Evolutionary conservation across 306 rosid species (phyloP).

Genomic region (Alnus glutinosa): DNA sequence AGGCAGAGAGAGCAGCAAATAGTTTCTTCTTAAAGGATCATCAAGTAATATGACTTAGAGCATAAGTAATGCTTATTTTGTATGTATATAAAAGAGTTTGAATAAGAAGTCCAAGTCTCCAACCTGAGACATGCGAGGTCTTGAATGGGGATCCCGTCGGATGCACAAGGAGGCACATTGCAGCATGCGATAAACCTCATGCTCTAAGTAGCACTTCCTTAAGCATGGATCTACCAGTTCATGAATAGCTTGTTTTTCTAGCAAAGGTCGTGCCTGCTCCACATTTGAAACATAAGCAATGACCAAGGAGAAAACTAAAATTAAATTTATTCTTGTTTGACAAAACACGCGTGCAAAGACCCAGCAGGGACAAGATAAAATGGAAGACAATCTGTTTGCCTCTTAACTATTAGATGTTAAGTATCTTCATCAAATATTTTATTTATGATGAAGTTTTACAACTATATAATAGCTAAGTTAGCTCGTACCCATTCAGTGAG

Average conservation of each 20-base stretch:
- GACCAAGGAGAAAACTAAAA: conserved; percentile 6
- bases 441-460: background rate
- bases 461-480: background rate
- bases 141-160: conserved; percentile 56
- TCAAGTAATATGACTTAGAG: background rate
- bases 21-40: background rate
- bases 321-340: background rate
- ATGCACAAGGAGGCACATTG: conserved; percentile 83
- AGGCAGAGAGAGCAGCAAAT: background rate
- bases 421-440: conserved; percentile 1
- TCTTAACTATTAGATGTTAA: background rate
- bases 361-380: background rate
- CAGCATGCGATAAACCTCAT: conserved; percentile 73
- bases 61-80: background rate
- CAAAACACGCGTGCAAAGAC: background rate
- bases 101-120: conserved; percentile 1
- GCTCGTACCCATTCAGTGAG: conserved; percentile 88
- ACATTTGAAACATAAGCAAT: conserved; percentile 21
- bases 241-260: conserved; percentile 49
- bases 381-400: background rate
- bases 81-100: background rate
- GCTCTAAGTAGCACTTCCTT: conserved; percentile 45
- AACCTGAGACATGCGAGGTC: conserved; percentile 99
- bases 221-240: conserved; percentile 75
- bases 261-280: conserved; percentile 79